Base-by-base conservation (phyloP, 2,329 filamentous ascomycete genomes). In the Trichoderma hamatum region DNA sequence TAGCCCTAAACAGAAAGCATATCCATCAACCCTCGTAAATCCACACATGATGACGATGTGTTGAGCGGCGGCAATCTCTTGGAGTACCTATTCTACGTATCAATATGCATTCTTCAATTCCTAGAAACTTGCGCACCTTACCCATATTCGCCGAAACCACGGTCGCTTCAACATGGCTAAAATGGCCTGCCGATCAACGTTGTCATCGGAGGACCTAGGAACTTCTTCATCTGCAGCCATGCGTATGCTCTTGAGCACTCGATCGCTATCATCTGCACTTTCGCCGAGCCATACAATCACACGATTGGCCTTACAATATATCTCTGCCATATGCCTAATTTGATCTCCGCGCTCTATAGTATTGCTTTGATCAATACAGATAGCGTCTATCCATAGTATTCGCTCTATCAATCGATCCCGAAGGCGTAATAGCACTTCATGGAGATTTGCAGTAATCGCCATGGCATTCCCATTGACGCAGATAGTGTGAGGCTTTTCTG, bases 21-120 rank as follows among this genome's bases (percentile, higher is more conserved):
- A 69, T 36, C 69, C 69, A 46, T 70, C 67, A 26, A 70, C 67
- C 10, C 51, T 64, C 10, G 14, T 36, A 10, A 55, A 58, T 11
- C 67, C 67, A 11, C 67, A 70, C 54, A 34, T 58, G 10, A 70
- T 67, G 19, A 70, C 14, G 32, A 70, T 67, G 14, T 69, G 67
- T 4, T 68, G 69, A 54, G 69, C 69, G 21, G 69, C 69, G 14
- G 69, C 69, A 28, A 69, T 62, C n/a, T 70, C 69, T 54, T 70
- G 69, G 24, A 70, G 67, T 0, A 70, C 60, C 69, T 68, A 56
- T 39, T 10, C n/a, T 5, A 0, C 11, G 5, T 9, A 39, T 61
- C 16, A 61, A 6, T 52, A 11, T 9, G 0, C 16, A 7, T 19
- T 51, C 2, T 62, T 6, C 7, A 9, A n/a, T 6, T 13, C 3